Percentiles rank a stretch among this genome's conserved stretches.
These are phyloP conservation scores for Orbilia javanica DNA, from an alignment of 2,329 filamentous ascomycete species.

Conservation along the genomic window DNA sequence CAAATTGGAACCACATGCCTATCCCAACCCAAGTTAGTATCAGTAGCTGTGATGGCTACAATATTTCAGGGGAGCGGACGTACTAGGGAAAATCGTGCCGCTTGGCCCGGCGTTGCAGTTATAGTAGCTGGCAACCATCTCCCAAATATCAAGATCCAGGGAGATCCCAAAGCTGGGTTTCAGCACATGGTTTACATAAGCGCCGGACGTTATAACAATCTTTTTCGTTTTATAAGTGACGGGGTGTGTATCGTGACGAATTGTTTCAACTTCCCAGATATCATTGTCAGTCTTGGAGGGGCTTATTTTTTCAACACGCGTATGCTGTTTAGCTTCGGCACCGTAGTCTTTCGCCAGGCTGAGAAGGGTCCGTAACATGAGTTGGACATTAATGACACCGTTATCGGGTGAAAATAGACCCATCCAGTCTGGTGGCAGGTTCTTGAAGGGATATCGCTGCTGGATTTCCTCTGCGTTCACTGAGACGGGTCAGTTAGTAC, in stretches of 20 bases:
- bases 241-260: too few relatives aligned
- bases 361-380: conserved; percentile 30
- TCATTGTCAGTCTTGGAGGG: too few relatives aligned
- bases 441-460: background rate
- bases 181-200: conserved; percentile 36
- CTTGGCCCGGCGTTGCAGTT: conserved; percentile 57
- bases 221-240: too few relatives aligned
- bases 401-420: conserved; percentile 37
- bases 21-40: too few relatives aligned
- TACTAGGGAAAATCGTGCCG: conserved; percentile 55
- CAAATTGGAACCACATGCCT: too few relatives aligned
- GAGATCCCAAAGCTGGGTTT: conserved; percentile 52
- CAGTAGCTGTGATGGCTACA: too few relatives aligned
- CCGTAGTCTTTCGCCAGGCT: conserved; percentile 58
- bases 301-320: conserved; percentile 31
- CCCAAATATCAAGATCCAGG: conserved; percentile 58
- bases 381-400: conserved; percentile 30
- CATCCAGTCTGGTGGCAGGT: conserved; percentile 20
- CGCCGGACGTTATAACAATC: too few relatives aligned
- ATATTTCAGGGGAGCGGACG: too few relatives aligned
- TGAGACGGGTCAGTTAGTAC: too few relatives aligned
- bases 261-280: too few relatives aligned
- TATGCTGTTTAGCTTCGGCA: conserved; percentile 54
- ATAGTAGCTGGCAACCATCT: conserved; percentile 58
- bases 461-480: too few relatives aligned